Percentiles rank a stretch among this genome's conserved stretches.
These are phyloP conservation scores for Pascua guehoae DNA, from an alignment of 1,284 basidiomycete species.

Conservation along the genomic window DNA sequence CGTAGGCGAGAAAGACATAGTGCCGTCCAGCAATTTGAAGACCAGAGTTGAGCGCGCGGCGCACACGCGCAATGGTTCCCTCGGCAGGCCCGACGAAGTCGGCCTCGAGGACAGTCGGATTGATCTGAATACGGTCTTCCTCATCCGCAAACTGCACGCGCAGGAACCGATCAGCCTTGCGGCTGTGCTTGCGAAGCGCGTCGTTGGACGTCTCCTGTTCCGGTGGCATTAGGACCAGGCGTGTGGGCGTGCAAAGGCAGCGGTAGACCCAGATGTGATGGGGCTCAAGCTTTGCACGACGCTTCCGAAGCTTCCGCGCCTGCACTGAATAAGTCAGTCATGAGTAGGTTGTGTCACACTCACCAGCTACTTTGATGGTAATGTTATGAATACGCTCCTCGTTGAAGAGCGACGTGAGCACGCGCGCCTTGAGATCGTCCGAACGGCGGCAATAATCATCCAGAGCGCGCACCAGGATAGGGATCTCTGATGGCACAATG, in stretches of 20 bases:
- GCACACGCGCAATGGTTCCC: constrained; percentile 26
- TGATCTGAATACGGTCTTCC: constrained; percentile 22
- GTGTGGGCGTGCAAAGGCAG: constrained; percentile 28
- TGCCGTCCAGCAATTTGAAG: constrained; percentile 22
- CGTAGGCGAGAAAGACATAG: constrained; percentile 24
- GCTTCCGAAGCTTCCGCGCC: constrained; percentile 7
- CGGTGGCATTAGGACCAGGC: constrained; percentile 23
- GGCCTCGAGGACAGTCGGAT: constrained; percentile 18
- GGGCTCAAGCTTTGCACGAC: neutral
- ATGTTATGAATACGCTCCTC: constrained; percentile 18
- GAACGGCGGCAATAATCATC: neutral
- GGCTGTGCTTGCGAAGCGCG: constrained; percentile 17
- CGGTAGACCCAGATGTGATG: constrained; percentile 19
- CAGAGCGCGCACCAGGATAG: constrained; percentile 11
- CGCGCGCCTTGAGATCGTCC: constrained; percentile 10
- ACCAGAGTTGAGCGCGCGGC: constrained; percentile 23
- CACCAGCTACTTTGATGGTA: neutral
- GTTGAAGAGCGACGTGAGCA: constrained; percentile 24
- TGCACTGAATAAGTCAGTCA: constrained; percentile 1
- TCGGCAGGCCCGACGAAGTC: constrained; percentile 12
- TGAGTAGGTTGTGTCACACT: neutral
- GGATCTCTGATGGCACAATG: constrained; percentile 20
- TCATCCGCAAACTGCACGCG: constrained; percentile 34
- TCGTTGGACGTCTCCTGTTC: constrained; percentile 27
- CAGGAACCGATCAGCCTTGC: constrained; percentile 24